Conservation (phyloP, 805 yeast genomes). For the Schwanniomyces yamadae region DNA sequence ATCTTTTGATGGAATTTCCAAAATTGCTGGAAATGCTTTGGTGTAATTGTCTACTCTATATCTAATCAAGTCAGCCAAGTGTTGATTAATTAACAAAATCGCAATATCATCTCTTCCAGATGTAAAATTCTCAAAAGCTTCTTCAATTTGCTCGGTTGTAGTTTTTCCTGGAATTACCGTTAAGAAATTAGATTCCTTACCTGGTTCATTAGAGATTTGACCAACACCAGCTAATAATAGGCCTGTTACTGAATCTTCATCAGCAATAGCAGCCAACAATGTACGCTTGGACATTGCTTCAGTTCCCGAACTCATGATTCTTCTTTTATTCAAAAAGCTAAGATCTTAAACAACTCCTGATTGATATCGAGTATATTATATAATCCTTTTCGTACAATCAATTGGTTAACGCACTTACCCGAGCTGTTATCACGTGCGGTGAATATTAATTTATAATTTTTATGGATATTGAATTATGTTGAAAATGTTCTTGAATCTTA, state of each 20-base stretch:
- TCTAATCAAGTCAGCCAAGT: constrained; percentile 88
- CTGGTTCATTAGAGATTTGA: constrained; percentile 63
- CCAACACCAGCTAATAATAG: constrained; percentile 94
- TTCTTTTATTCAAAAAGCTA: no score
- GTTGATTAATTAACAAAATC: constrained; percentile 88
- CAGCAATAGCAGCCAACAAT: constrained; percentile 91
- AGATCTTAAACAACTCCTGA: no score
- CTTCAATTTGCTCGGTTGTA: constrained; percentile 68
- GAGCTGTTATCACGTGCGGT: no score
- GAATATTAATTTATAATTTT: no score
- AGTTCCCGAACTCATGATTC: constrained; percentile 26
- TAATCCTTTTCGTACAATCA: no score
- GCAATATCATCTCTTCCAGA: constrained; percentile 83
- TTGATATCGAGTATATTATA: no score
- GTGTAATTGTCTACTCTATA: constrained; percentile 77
- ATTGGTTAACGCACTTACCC: no score
- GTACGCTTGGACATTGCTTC: constrained; percentile 65
- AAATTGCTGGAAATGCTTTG: constrained; percentile 91
- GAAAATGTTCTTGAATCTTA: no score
- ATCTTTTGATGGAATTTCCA: constrained; percentile 97
- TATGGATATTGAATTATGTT: no score
- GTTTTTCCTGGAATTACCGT: constrained; percentile 77
- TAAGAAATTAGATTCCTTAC: constrained; percentile 76
- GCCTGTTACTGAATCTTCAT: constrained; percentile 97
- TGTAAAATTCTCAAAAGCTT: constrained; percentile 75